Percentiles rank a stretch among this genome's conserved stretches.
phyloP scores from a whole-genome alignment of 345 rosid species.

The Eucalyptus microcorys region DNA sequence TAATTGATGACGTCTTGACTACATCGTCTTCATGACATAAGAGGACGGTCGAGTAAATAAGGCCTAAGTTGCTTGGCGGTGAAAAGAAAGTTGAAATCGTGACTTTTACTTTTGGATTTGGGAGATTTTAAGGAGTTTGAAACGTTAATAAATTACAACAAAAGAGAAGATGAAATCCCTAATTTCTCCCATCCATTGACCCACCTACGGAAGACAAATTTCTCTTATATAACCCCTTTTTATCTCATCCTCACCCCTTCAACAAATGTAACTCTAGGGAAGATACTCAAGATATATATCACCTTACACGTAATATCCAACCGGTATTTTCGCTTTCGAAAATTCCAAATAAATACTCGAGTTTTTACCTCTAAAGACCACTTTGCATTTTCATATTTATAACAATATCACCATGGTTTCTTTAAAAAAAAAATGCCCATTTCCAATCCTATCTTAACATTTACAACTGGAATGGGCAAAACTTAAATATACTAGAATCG shows the following conservation, averaged over 20 bases:
- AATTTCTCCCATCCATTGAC: neutral
- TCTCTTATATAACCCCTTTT: neutral
- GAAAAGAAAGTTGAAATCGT: neutral
- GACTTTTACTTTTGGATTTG: neutral
- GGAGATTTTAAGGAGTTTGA: neutral
- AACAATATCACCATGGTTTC: neutral
- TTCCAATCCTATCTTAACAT: neutral
- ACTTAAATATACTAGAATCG: neutral
- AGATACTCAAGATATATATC: neutral
- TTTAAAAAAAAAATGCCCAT: neutral
- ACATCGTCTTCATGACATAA: neutral
- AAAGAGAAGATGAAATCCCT: neutral
- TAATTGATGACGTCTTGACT: fast-evolving
- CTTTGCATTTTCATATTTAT: neutral
- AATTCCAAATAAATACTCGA: neutral
- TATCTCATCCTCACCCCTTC: neutral
- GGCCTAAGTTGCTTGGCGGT: neutral
- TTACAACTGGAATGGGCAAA: neutral
- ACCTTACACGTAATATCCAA: neutral
- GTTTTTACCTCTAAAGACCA: fast-evolving
- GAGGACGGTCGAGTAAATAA: fast-evolving
- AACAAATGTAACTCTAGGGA: neutral
- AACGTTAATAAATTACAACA: neutral
- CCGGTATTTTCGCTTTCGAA: fast-evolving
- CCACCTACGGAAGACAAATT: neutral